These are phyloP conservation scores for Lotus japonicus DNA, from an alignment of 306 rosid species.

Conservation along the genomic window DNA sequence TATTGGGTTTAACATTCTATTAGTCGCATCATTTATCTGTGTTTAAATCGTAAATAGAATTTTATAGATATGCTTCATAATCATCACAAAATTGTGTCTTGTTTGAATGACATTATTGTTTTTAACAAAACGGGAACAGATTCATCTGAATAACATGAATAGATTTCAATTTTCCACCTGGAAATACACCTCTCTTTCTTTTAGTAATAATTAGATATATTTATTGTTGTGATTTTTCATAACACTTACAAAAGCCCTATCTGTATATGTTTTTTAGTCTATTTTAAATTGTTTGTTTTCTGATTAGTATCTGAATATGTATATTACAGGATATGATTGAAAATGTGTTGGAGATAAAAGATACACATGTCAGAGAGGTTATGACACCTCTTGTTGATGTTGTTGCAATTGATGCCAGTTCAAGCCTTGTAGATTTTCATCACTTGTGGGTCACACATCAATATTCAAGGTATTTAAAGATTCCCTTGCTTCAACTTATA, in stretches of 20 bases:
- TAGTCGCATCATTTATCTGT: slow-evolving; percentile 4
- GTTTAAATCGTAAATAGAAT: not conserved
- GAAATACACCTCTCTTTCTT: not conserved
- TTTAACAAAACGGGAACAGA: not conserved
- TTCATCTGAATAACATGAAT: not conserved
- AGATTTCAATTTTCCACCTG: not conserved
- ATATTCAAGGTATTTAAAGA: slow-evolving; percentile 72
- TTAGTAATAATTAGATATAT: not conserved
- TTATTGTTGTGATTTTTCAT: slow-evolving; percentile 4
- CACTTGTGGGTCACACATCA: slow-evolving; percentile 95
- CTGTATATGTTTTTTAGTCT: not conserved
- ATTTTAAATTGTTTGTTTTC: not conserved
- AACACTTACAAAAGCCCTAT: not conserved
- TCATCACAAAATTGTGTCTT: not conserved
- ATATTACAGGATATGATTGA: slow-evolving; percentile 89
- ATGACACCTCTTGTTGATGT: slow-evolving; percentile 99
- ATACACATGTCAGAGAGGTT: slow-evolving; percentile 94
- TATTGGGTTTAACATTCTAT: not conserved
- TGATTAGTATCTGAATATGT: slow-evolving; percentile 3
- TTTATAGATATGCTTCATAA: not conserved
- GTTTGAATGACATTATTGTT: not conserved
- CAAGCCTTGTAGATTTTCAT: slow-evolving; percentile 82
- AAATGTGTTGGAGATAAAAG: slow-evolving; percentile 96
- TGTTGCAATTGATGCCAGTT: slow-evolving; percentile 90
- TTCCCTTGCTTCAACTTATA: slow-evolving; percentile 8